Base-by-base conservation (phyloP, 306 rosid species). In the Prunus mira region DNA sequence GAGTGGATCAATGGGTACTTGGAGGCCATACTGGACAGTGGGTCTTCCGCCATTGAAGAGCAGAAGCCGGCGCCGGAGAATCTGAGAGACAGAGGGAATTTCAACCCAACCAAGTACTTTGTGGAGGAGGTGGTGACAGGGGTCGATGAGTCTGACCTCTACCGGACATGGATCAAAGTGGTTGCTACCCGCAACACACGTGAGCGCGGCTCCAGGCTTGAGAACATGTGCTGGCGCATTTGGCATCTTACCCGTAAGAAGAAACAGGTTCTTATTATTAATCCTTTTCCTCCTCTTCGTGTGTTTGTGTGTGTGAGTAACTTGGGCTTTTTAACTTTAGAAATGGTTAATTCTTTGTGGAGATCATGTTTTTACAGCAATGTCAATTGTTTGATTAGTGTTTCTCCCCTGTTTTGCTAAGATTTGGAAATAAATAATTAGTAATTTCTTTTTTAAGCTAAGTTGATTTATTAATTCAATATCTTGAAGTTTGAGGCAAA, bases 201-300 rank as follows among this genome's bases (percentile, higher is more conserved):
- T 17, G 98, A 93, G 75, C 87, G 98, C 1, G 88, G 98, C 80
- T 91, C 97, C 11, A 87, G 98, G 83, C 88, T 91, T 18, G 98
- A 93, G 92, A 93, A 93, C 32, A 93, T 93, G 98, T 93, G 98
- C 82, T 93, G 98, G 98, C 92, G 98, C 63, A 93, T 93, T 84
- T 93, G 98, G 98, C 96, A 93, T 45, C 98, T 93, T 74, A 80
- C 98, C 3, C 88, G 98, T 70, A 93, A 88, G 97, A 91, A 93
- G 87, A 89, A 87, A 25, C 89, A 89, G 93, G 93, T 89, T 45
- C 69, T 63, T 71, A 14, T 67, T 76, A 30, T 24, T 25, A 20
- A 22, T 17, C 11, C 32, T 18, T 41, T 27, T 22, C 28, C 27
- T 55, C 1, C 41, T 4, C 38, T 20, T 60, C 9, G 43, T 38